Evolutionary conservation across 169 alveolate genomes (phyloP), one percentile per base, ranked within the genome.

Genomic region (Cyclospora cayetanensis): DNA sequence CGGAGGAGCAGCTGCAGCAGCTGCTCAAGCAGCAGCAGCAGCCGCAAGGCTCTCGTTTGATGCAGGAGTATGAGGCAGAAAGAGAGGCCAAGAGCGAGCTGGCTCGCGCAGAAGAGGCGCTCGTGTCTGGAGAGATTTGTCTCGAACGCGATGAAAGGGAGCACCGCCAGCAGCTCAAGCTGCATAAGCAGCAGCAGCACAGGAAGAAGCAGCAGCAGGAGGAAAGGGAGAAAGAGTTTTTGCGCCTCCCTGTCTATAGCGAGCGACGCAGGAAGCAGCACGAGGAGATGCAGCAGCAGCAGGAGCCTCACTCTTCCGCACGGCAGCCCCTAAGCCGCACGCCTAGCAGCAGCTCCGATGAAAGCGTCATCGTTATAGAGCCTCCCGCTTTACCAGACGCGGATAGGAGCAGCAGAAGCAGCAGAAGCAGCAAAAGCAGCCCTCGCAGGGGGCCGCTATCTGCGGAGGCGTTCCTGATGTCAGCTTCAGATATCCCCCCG

Each of bases 121-220:
- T 77, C 1, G 87, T 77, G 11, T 20, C 41, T 2, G 87, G 87
- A 77, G 87, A 77, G 43, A 35, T 77, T 2, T 18, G 37, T 46
- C 87, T 77, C 2, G 87, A 77, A 34, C 42, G 87, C 42, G 87
- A 77, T 35, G 90, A 80, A 11, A 80, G 90, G 34, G 77, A 80
- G 15, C 90, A 80, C 90, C 90, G 90, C 34, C 90, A 55, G 63
- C 76, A 55, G 77, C 70, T 35, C 60, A 50, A 80, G 76, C 72
- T 35, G 55, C 77, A 15, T 74, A 74, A 80, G 60, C 77, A 52
- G 55, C 90, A 52, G 90, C 87, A 77, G 87, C 86, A 76, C 66
- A 25, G 42, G 66, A 18, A 11, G 3, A n/a, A 60, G 34, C 74
- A 60, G 74, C 74, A 25, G 74, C 52, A 15, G 82, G n/a, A 74